phyloP scores from a whole-genome alignment of 441 rosid genomes.

The Corymbia citriodora region DNA sequence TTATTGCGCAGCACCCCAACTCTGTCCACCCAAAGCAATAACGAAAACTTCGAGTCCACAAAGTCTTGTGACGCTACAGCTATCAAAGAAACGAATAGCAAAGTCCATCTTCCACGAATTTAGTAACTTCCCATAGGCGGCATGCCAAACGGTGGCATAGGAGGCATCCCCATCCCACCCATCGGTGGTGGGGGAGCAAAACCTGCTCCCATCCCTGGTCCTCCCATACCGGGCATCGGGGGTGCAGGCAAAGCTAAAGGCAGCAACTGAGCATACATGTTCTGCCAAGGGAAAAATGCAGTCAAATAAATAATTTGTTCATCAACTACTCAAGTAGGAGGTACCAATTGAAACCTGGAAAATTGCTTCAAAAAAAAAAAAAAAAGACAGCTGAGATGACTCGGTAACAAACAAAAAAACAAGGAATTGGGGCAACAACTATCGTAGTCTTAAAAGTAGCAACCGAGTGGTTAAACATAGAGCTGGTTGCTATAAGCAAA shows the following conservation, averaged over 20 bases:
- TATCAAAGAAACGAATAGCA: background rate
- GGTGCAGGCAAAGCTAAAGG: slow-evolving; percentile 99
- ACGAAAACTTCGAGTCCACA: background rate
- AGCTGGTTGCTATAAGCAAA: background rate
- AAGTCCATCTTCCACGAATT: background rate
- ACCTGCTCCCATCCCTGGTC: slow-evolving; percentile 56
- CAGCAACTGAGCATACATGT: slow-evolving; percentile 95
- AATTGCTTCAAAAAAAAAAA: background rate
- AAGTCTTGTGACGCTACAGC: background rate
- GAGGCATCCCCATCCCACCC: slow-evolving; percentile 94
- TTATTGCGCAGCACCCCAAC: background rate
- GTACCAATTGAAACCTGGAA: background rate
- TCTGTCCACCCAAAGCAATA: background rate
- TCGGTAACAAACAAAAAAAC: background rate
- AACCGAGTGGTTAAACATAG: background rate
- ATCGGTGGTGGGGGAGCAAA: slow-evolving; percentile 64
- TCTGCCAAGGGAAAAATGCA: slow-evolving; percentile 37
- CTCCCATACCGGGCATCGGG: slow-evolving; percentile 97
- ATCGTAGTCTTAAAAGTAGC: background rate
- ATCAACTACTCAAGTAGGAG: background rate
- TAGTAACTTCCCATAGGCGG: slow-evolving; percentile 92
- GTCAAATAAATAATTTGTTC: background rate
- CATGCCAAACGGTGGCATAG: slow-evolving; percentile 94
- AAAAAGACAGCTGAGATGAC: background rate
- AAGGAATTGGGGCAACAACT: background rate